These are phyloP conservation scores for Escallonia rubra DNA, from an alignment of 129 eudicot species.

Conservation along the genomic window DNA sequence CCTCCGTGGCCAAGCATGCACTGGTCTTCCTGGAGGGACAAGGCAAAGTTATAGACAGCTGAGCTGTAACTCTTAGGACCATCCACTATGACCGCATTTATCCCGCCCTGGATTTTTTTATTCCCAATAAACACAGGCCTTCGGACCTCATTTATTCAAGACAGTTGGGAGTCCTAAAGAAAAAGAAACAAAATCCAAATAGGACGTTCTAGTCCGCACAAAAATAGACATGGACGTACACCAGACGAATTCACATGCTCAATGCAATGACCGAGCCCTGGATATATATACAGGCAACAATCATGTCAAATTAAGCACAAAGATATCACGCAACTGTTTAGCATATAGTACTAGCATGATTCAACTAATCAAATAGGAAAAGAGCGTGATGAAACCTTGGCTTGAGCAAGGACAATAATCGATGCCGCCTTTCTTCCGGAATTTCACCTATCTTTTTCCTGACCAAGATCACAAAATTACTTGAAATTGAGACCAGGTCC, in stretches of 20 bases:
- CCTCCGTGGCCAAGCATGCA: too few species aligned
- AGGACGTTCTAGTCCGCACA: not conserved
- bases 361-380: not conserved
- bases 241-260: too few species aligned
- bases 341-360: not conserved
- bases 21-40: too few species aligned
- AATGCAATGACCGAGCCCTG: not conserved
- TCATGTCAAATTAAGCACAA: not conserved
- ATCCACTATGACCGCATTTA: too few species aligned
- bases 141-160: too few species aligned
- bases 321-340: too few species aligned
- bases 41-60: too few species aligned
- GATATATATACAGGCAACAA: too few species aligned
- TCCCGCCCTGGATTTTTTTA: too few species aligned
- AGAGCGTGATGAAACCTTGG: slow-evolving; percentile 38
- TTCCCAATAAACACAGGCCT: too few species aligned
- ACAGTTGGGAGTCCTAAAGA: too few species aligned
- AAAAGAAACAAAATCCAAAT: not conserved
- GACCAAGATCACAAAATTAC: slow-evolving; percentile 5
- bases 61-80: too few species aligned
- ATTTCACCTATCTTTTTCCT: slow-evolving; percentile 85
- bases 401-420: slow-evolving; percentile 46
- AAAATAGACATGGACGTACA: not conserved
- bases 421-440: slow-evolving; percentile 76
- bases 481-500: not conserved